Conservation (phyloP, 176 grass and related monocot genomes). For the Poa annua region DNA sequence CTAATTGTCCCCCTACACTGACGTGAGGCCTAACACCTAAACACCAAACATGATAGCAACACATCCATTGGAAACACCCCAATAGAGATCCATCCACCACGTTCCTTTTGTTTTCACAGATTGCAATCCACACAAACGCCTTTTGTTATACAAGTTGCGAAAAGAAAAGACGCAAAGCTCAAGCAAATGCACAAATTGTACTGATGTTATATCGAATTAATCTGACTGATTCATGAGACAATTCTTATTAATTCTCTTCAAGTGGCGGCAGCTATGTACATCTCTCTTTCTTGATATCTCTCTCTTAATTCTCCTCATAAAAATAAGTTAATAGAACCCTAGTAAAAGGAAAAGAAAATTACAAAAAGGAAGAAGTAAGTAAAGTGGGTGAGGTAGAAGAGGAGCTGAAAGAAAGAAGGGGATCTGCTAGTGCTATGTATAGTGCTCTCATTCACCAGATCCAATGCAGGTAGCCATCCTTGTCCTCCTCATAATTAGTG, state of each 20-base stretch:
- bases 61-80: slow-evolving; percentile 29
- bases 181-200: background rate
- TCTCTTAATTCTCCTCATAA: slow-evolving; percentile 5
- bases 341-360: background rate
- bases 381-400: background rate
- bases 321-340: slow-evolving; percentile 35
- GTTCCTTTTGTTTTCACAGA: background rate
- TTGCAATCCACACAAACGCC: background rate
- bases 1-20: slow-evolving; percentile 42
- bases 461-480: slow-evolving; percentile 55
- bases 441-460: slow-evolving; percentile 44
- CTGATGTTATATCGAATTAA: too few relatives aligned
- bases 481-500: slow-evolving; percentile 64
- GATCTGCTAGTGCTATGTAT: slow-evolving; percentile 25
- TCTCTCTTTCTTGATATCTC: slow-evolving; percentile 36
- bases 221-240: slow-evolving; percentile 21
- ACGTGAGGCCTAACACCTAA: background rate
- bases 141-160: background rate
- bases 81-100: slow-evolving; percentile 6
- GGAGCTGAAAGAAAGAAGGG: background rate
- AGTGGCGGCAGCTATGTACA: slow-evolving; percentile 56
- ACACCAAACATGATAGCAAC: slow-evolving; percentile 41
- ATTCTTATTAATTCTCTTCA: slow-evolving; percentile 41
- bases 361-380: background rate
- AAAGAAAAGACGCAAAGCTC: background rate